Evolutionary conservation across 352 stramenopile genomes (phyloP), one percentile per base, ranked within the genome.

Genomic region (Poterioochromonas sp.): DNA sequence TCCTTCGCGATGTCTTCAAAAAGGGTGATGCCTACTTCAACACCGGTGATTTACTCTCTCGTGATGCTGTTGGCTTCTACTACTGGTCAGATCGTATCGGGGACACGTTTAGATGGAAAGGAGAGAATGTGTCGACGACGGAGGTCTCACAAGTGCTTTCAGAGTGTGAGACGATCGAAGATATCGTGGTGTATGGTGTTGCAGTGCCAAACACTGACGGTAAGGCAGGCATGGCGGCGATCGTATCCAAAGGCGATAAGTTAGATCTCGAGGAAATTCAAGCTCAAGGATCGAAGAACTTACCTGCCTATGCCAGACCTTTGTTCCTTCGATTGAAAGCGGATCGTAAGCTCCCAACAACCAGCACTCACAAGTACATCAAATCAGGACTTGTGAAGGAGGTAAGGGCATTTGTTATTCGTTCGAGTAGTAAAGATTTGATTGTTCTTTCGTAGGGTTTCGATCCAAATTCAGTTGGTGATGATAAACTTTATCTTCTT

Each of bases 21-120:
- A 86, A n/a, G 15, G 83, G 89, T 3, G 91, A 97, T 83, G 80
- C 80, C 77, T 96, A 93, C 83, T 95, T 95, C 79, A 88, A 90
- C 51, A 93, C 88, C 8, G 92, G 92, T 11, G 91, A 96, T 77
- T 79, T 96, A n/a, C 90, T 97, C 53, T 85, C 85, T 44, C 84
- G 89, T 58, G 90, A 96, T 77, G 77, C 82, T 39, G 79, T 85
- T 5, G 83, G 86, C 1, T 90, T 86, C 81, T 92, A 90, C 84
- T 91, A 93, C 80, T 97, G 94, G 71, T 83, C 93, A 1, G 92
- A 97, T 74, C 88, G 91, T 26, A 87, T 95, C 22, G 91, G 91
- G 34, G 91, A 96, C 78, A 96, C 91, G 26, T 96, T 95, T 80
- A 87, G 91, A 22, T 96, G 91, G 90, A 96, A 96, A 71, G 91